These are phyloP conservation scores for Aspergillus pseudotamarii DNA, from an alignment of 2,329 filamentous ascomycete genomes.

Conservation along the genomic window DNA sequence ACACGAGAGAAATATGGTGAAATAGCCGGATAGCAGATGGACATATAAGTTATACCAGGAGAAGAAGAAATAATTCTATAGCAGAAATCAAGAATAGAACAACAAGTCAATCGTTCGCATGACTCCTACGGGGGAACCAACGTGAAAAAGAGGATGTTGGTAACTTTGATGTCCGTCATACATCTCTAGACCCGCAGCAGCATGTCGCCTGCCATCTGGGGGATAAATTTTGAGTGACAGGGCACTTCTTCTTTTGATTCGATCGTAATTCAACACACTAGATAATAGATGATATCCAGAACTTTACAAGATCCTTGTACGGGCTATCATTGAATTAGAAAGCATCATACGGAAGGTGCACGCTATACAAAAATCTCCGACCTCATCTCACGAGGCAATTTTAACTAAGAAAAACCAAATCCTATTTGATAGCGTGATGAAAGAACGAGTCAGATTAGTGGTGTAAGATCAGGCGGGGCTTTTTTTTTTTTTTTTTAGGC, in stretches of 20 bases:
- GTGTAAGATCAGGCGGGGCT: constrained; percentile 8
- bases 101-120: not conserved
- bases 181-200: constrained; percentile 1
- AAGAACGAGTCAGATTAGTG: constrained; percentile 7
- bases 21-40: not conserved
- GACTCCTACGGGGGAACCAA: not conserved
- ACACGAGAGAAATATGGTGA: not conserved
- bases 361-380: not conserved
- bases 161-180: not conserved
- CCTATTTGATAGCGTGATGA: constrained; percentile 1
- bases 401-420: not conserved
- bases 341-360: not conserved
- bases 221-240: not conserved
- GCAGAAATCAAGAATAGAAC: not conserved
- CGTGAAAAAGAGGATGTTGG: not conserved
- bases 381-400: not conserved
- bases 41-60: not conserved
- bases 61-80: not conserved
- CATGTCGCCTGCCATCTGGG: not conserved
- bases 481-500: constrained; percentile 3
- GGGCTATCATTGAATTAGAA: not conserved
- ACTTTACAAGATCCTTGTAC: not conserved
- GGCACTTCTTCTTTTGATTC: not conserved
- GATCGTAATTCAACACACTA: not conserved
- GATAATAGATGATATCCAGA: not conserved